A percentile compares a stretch with the other conserved stretches of the same genome.
phyloP scores from a whole-genome alignment of 1,139 yeast genomes.

The Candida sp. region DNA sequence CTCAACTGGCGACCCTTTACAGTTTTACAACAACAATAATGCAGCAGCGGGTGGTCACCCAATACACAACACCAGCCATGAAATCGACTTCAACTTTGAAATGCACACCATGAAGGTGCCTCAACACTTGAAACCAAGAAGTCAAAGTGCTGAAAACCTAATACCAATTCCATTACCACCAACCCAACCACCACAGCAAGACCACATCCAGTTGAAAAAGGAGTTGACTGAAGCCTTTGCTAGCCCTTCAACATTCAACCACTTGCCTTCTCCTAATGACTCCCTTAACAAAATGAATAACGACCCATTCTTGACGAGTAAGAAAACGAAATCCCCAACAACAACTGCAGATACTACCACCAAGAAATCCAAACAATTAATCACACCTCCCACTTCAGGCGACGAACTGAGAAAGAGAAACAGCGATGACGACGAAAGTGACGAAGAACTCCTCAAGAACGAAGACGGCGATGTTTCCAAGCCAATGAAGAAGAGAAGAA shows the following conservation, averaged over 20 bases:
- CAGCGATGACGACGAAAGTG: conserved; percentile 16
- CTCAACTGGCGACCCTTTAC: conserved; percentile 30
- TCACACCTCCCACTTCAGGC: conserved; percentile 17
- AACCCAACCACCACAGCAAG: conserved; percentile 8
- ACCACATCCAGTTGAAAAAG: conserved; percentile 25
- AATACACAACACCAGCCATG: conserved; percentile 4
- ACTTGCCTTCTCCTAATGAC: conserved; percentile 39
- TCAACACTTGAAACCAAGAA: conserved; percentile 7
- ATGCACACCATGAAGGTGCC: conserved; percentile 35
- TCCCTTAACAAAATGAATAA: not conserved
- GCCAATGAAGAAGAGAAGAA: conserved; percentile 28
- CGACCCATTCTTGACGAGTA: not conserved
- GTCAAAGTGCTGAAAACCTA: not conserved
- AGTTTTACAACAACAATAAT: conserved; percentile 25
- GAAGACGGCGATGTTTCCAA: conserved; percentile 11
- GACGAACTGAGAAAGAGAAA: conserved; percentile 14
- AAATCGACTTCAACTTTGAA: conserved; percentile 27
- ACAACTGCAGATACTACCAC: not conserved
- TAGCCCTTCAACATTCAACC: conserved; percentile 27
- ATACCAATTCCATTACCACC: conserved; percentile 7
- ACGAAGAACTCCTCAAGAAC: conserved; percentile 15
- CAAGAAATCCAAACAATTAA: conserved; percentile 6
- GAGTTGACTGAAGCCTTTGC: conserved; percentile 43
- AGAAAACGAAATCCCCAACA: not conserved
- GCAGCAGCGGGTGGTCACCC: not conserved